These are phyloP conservation scores for Hypholoma sublateritium DNA, from an alignment of 768 basidiomycete species.

Conservation along the genomic window DNA sequence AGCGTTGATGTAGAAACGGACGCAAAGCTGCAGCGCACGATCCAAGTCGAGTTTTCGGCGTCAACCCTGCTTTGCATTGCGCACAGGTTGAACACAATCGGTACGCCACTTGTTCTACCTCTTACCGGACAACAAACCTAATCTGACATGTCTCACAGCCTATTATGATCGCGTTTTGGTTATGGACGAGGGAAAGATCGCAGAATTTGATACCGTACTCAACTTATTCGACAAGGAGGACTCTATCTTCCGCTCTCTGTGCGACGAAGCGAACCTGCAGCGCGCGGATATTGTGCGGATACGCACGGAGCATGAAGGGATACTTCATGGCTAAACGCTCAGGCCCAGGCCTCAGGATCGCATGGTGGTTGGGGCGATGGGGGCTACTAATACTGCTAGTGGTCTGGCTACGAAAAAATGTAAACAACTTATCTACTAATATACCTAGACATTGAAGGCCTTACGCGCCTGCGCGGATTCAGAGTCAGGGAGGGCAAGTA, in stretches of 20 bases:
- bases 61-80: constrained; percentile 59
- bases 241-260: constrained; percentile 72
- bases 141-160: constrained; percentile 26
- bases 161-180: constrained; percentile 75
- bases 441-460: too few relatives aligned
- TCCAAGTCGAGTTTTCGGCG: constrained; percentile 57
- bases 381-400: too few relatives aligned
- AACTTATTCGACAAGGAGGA: constrained; percentile 59
- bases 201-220: constrained; percentile 75
- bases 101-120: constrained; percentile 22
- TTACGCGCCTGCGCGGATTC: too few relatives aligned
- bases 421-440: too few relatives aligned
- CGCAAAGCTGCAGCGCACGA: constrained; percentile 59
- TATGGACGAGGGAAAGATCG: constrained; percentile 68
- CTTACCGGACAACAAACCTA: background rate
- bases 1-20: constrained; percentile 66
- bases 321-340: constrained; percentile 5
- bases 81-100: constrained; percentile 59
- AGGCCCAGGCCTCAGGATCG: too few relatives aligned
- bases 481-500: too few relatives aligned
- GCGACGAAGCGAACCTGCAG: constrained; percentile 61
- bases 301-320: constrained; percentile 30
- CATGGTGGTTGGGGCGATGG: too few relatives aligned
- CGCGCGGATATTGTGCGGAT: constrained; percentile 60
- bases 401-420: too few relatives aligned